Conservation (phyloP, 225 moss, liverwort and hornwort species). For the Antitrichia curtipendula region DNA sequence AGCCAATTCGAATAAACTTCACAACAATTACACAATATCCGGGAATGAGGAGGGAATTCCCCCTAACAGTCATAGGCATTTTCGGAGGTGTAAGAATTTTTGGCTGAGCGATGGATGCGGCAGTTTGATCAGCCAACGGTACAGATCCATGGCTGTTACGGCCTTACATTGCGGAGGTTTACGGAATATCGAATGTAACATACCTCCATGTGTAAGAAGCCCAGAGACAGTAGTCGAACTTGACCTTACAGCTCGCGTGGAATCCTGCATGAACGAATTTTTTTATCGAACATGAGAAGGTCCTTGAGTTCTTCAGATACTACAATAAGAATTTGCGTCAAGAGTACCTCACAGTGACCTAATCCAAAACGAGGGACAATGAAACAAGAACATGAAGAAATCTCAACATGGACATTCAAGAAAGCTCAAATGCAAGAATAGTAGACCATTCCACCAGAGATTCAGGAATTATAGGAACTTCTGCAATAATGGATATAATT, state of each 20-base stretch:
- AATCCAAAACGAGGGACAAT: neutral
- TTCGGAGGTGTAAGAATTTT: neutral
- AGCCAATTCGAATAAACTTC: neutral
- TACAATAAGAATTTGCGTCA: neutral
- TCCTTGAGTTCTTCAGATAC: neutral
- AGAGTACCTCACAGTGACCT: neutral
- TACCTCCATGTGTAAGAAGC: conserved; percentile 1
- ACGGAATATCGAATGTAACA: neutral
- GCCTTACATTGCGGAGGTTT: neutral
- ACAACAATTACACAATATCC: neutral
- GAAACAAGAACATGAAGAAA: neutral
- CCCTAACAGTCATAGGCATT: neutral
- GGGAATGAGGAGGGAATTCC: neutral
- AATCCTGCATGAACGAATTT: neutral
- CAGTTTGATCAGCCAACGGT: neutral
- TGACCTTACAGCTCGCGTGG: neutral
- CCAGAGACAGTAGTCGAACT: neutral
- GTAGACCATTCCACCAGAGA: neutral
- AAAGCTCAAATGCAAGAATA: neutral
- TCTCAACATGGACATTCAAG: neutral
- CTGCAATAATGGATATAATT: neutral
- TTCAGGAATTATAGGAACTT: neutral
- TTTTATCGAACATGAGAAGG: neutral
- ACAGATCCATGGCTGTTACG: neutral
- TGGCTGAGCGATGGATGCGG: neutral